Conservation (phyloP, 176 grass and related monocot species). For the Raddia distichophylla region DNA sequence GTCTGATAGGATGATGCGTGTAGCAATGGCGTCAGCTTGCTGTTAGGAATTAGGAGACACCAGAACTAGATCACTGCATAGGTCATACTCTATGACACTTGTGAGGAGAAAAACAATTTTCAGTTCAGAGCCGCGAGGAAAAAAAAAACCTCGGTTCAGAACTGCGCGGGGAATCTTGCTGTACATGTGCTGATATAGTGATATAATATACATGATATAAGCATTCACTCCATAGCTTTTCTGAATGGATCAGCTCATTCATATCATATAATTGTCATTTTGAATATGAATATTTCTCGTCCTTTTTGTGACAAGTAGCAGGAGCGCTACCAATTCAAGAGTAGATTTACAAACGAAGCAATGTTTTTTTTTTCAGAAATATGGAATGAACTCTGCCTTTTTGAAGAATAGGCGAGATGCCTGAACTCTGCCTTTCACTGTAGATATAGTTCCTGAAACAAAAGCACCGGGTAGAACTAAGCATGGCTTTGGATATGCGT, state of each 20-base stretch:
- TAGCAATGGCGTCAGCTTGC: conserved; percentile 16
- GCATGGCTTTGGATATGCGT: background rate
- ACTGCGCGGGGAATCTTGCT: background rate
- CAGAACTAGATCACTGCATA: background rate
- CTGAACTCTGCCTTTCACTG: no score
- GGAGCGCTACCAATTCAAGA: no score
- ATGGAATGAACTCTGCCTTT: no score
- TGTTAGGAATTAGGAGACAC: background rate
- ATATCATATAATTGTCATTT: background rate
- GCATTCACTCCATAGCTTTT: background rate
- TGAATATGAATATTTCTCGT: no score
- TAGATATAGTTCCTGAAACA: no score
- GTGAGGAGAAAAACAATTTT: no score
- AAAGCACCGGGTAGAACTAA: no score
- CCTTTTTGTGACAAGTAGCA: no score
- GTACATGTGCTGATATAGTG: background rate
- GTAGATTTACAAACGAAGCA: no score
- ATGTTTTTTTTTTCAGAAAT: no score
- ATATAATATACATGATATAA: background rate
- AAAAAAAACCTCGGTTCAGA: conserved; percentile 6
- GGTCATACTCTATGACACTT: no score
- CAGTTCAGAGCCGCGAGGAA: conserved; percentile 5
- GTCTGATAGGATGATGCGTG: background rate
- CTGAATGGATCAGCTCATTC: background rate
- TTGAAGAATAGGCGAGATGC: no score